Base-by-base conservation (phyloP, 2,329 filamentous ascomycete species). In the Penicillium palitans region DNA sequence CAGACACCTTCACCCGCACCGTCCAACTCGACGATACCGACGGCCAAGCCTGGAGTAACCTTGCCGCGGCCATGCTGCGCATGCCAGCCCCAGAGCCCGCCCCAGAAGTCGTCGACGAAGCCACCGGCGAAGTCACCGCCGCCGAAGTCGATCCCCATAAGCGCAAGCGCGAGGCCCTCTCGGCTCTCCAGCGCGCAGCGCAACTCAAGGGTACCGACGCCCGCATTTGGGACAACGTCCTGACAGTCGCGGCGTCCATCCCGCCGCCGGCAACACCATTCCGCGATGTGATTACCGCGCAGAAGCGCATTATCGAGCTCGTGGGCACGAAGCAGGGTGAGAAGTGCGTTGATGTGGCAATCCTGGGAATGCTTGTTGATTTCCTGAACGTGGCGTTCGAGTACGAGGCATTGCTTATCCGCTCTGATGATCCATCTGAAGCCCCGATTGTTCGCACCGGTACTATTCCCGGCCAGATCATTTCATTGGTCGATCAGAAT, bases 171-270 rank as follows among this genome's bases (percentile, higher is more conserved):
- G 91, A 96, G 70, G 87, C 95, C 0, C 84, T 99, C 0, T 81
- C 84, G 6, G 93, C 95, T 0, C 91, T 96, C 75, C 95, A 96
- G 72, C 89, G 90, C 62, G 95, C 93, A 10, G 91, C 93, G 0
- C 83, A 85, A 5, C 84, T 96, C 25, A 91, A 96, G 51, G 84
- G 91, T 74, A 88, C 92, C 67, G 93, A 93, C 77, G 90, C 89
- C 83, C 87, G 91, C 66, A 97, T 99, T 73, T 98, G 93, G 93
- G 91, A 96, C 72, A 99, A 99, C 68, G 89, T 98, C 17, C 84
- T 99, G 57, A 95, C 92, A 0, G 87, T 98, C 24, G 89, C 90
- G 0, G 86, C 90, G 0, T 90, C 91, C 2, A 84, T 95, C 29
- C 83, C 82, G 0, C 93, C 93, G 0, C 88, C 90, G 1, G 59